phyloP scores from a whole-genome alignment of 352 stramenopile genomes.

The Pythium biforme region DNA sequence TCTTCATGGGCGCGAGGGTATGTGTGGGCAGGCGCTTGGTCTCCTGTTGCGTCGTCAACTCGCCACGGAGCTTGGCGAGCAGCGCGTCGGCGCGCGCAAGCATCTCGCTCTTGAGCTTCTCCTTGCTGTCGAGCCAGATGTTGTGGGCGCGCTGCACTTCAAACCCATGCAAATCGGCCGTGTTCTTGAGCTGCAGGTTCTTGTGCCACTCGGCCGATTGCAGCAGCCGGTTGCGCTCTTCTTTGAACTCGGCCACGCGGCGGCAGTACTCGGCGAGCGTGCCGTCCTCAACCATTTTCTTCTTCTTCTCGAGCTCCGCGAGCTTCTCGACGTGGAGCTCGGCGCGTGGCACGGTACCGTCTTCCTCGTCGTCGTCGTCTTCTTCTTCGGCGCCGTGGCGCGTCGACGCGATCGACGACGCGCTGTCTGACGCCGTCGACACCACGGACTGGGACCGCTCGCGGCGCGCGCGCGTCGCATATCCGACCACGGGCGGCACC shows the following conservation, averaged over 20 bases:
- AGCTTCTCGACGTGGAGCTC: slow-evolving; percentile 53
- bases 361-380: slow-evolving; percentile 27
- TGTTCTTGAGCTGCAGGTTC: slow-evolving; percentile 84
- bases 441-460: slow-evolving; percentile 66
- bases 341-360: slow-evolving; percentile 34
- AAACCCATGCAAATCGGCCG: slow-evolving; percentile 73
- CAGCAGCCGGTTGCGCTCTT: slow-evolving; percentile 70
- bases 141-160: slow-evolving; percentile 70
- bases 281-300: slow-evolving; percentile 81
- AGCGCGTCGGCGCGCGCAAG: slow-evolving; percentile 47
- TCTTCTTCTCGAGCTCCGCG: slow-evolving; percentile 78
- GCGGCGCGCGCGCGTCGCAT: slow-evolving; percentile 30
- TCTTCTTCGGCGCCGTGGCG: neutral
- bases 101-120: slow-evolving; percentile 54
- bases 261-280: slow-evolving; percentile 81
- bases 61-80: slow-evolving; percentile 40
- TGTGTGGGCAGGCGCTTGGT: slow-evolving; percentile 25
- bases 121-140: slow-evolving; percentile 60
- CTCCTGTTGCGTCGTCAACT: slow-evolving; percentile 46
- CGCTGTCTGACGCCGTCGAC: slow-evolving; percentile 56
- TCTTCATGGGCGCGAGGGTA: slow-evolving; percentile 20
- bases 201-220: slow-evolving; percentile 79
- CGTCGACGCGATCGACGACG: slow-evolving; percentile 42
- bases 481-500: slow-evolving; percentile 30
- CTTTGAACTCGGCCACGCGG: slow-evolving; percentile 81